phyloP scores from a whole-genome alignment of 805 yeast species.

The Scheffersomyces coipomensis region DNA sequence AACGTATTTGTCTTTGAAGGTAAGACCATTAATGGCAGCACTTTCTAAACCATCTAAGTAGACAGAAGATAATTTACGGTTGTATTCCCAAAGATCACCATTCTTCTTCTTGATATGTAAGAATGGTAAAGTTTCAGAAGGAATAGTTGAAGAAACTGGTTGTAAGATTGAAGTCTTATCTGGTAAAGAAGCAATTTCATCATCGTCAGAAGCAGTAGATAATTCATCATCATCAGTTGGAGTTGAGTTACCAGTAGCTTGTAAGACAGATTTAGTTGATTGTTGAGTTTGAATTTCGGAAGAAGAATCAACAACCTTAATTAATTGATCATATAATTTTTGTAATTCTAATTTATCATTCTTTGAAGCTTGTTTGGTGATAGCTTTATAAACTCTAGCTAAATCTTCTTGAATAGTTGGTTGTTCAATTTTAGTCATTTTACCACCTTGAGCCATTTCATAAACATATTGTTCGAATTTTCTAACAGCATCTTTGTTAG shows the following conservation, averaged over 20 bases:
- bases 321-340: slow-evolving; percentile 66
- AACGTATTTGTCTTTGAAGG: slow-evolving; percentile 85
- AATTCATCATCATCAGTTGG: slow-evolving; percentile 37
- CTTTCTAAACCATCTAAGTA: slow-evolving; percentile 89
- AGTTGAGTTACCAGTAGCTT: slow-evolving; percentile 44
- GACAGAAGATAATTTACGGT: slow-evolving; percentile 68
- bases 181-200: slow-evolving; percentile 84
- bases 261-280: slow-evolving; percentile 53
- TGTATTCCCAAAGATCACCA: slow-evolving; percentile 81
- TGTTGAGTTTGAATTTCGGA: slow-evolving; percentile 70
- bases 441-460: slow-evolving; percentile 96
- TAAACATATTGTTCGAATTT: slow-evolving; percentile 93
- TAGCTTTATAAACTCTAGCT: slow-evolving; percentile 76
- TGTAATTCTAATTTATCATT: slow-evolving; percentile 67
- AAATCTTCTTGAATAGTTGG: slow-evolving; percentile 85
- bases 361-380: slow-evolving; percentile 65
- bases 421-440: slow-evolving; percentile 65
- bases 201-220: slow-evolving; percentile 54
- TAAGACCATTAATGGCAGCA: slow-evolving; percentile 92
- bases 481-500: slow-evolving; percentile 84
- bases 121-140: slow-evolving; percentile 89
- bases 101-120: slow-evolving; percentile 84
- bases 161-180: slow-evolving; percentile 65
- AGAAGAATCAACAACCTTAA: slow-evolving; percentile 65
- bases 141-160: slow-evolving; percentile 72